These are phyloP conservation scores for Singerocomus inundabilis DNA, from an alignment of 1,284 basidiomycete genomes.

Conservation along the genomic window DNA sequence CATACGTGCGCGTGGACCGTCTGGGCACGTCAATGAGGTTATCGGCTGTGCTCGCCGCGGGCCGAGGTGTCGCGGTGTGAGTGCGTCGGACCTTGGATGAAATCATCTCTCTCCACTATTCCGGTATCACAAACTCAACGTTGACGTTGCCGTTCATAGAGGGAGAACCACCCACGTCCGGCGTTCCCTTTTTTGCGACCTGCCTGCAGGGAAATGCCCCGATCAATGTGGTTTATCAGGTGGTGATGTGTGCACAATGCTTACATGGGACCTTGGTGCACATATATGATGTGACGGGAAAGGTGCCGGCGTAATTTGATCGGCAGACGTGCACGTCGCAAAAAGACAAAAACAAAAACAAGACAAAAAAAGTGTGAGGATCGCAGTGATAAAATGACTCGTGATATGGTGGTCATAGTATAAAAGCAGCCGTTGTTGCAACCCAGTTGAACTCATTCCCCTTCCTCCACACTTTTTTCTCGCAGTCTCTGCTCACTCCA, in stretches of 20 bases:
- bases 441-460: too few relatives aligned
- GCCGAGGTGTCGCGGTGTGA: slow-evolving; percentile 12
- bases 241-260: slow-evolving; percentile 17
- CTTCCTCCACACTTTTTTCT: too few relatives aligned
- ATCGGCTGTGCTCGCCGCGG: slow-evolving; percentile 24
- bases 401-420: slow-evolving; percentile 11
- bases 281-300: slow-evolving; percentile 27
- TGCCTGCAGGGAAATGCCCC: slow-evolving; percentile 20
- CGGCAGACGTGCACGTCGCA: slow-evolving; percentile 8
- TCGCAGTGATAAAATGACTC: slow-evolving; percentile 14
- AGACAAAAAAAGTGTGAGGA: too few relatives aligned
- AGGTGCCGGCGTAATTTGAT: slow-evolving; percentile 9
- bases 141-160: slow-evolving; percentile 21
- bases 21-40: slow-evolving; percentile 16
- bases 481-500: slow-evolving; percentile 12
- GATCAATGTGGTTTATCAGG: slow-evolving; percentile 26
- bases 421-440: slow-evolving; percentile 19
- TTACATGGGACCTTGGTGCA: slow-evolving; percentile 13
- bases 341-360: too few relatives aligned
- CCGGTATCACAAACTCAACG: slow-evolving; percentile 21
- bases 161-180: slow-evolving; percentile 1
- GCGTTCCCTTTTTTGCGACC: slow-evolving; percentile 24
- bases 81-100: slow-evolving; percentile 19
- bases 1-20: slow-evolving; percentile 9
- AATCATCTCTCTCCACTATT: slow-evolving; percentile 5